These are phyloP conservation scores for Caryopteris hybrid DNA, from an alignment of 305 asterid species.

Conservation along the genomic window DNA sequence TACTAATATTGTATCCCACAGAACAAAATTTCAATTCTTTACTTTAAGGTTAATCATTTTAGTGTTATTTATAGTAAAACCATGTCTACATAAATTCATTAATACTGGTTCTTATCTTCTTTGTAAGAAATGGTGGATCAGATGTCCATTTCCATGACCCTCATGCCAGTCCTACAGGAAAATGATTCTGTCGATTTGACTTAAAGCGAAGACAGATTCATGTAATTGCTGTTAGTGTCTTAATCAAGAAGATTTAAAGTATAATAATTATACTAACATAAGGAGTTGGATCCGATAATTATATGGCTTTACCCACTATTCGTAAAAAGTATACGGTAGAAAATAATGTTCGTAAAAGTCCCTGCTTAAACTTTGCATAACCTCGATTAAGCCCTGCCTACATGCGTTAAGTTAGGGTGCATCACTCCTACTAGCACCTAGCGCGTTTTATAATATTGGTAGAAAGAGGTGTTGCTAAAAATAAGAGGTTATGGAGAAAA, in stretches of 20 bases:
- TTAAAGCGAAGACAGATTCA: conserved; percentile 1
- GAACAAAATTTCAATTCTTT: neutral
- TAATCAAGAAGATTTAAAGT: conserved; percentile 19
- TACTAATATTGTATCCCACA: neutral
- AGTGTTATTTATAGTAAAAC: neutral
- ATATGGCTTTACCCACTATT: no score
- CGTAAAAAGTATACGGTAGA: no score
- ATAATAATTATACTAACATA: neutral
- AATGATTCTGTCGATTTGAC: no score
- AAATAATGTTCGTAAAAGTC: no score
- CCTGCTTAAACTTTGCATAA: no score
- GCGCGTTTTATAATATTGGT: no score
- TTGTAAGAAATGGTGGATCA: conserved; percentile 29
- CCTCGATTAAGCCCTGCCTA: no score
- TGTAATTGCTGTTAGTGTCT: conserved; percentile 6
- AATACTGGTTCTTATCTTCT: neutral
- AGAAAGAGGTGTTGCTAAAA: no score
- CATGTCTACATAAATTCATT: neutral
- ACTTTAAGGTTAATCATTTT: neutral
- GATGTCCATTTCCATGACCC: conserved; percentile 14
- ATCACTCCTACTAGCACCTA: no score
- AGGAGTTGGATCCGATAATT: neutral
- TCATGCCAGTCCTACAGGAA: conserved; percentile 11
- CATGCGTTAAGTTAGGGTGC: no score
- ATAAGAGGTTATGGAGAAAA: no score